phyloP scores from a whole-genome alignment of 2,329 filamentous ascomycete genomes.

The Penicillium sp. region DNA sequence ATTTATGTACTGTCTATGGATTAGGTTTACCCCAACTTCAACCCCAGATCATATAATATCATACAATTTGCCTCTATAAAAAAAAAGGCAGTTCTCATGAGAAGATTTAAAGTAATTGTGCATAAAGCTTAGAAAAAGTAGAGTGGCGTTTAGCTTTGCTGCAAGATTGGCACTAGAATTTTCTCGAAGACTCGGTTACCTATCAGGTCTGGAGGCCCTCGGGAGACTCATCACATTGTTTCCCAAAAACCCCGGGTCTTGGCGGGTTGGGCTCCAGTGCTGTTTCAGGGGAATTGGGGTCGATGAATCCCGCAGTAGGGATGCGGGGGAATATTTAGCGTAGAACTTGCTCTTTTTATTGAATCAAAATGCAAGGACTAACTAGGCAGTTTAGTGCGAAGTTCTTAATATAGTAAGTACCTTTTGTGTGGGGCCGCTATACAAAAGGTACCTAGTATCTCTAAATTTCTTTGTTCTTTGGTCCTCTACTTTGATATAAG shows the following conservation, averaged over 20 bases:
- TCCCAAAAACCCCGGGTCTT: neutral
- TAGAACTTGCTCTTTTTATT: neutral
- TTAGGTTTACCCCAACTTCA: neutral
- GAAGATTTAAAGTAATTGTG: neutral
- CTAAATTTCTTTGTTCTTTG: neutral
- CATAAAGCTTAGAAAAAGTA: neutral
- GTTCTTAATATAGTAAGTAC: neutral
- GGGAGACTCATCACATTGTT: neutral
- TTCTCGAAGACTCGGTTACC: neutral
- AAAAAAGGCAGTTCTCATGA: neutral
- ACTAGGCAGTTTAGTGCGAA: neutral
- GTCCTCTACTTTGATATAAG: too few species aligned
- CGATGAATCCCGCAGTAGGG: neutral
- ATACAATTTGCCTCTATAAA: neutral
- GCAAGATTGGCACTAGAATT: neutral
- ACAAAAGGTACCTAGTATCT: neutral
- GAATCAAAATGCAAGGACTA: neutral
- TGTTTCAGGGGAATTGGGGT: neutral
- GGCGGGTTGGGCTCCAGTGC: neutral
- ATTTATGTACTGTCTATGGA: neutral
- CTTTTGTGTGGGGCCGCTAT: neutral
- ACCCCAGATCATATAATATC: neutral
- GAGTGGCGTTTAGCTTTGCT: constrained; percentile 2
- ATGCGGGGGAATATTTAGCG: neutral
- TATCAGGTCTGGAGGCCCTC: neutral